Percentiles rank a stretch among this genome's conserved stretches.
These are phyloP conservation scores for Gracilariopsis chorda DNA, from an alignment of 23 red algal species.

Conservation along the genomic window DNA sequence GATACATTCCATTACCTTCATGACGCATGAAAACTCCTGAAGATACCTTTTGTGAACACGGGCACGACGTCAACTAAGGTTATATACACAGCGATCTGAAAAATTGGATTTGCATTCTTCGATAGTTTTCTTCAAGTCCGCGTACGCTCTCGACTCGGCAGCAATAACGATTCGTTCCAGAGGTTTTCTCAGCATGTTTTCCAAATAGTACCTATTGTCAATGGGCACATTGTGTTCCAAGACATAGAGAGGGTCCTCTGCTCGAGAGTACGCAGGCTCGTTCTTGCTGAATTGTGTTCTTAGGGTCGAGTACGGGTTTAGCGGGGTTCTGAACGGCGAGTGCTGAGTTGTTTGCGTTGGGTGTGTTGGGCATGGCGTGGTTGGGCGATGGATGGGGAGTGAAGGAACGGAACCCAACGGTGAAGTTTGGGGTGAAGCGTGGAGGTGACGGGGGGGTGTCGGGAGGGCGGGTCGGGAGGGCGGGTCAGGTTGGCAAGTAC, in stretches of 20 bases:
- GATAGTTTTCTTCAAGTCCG: no score
- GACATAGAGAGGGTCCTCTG: slow-evolving; percentile 95
- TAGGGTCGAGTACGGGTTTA: background rate
- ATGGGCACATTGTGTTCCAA: slow-evolving; percentile 91
- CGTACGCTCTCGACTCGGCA: no score
- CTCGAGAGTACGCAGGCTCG: slow-evolving; percentile 84
- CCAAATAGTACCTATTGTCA: slow-evolving; percentile 93
- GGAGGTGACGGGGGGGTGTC: no score
- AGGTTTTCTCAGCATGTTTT: slow-evolving; percentile 99
- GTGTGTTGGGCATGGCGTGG: background rate
- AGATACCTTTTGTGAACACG: no score
- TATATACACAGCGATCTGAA: no score
- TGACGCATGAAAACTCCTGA: no score
- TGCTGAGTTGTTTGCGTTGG: background rate
- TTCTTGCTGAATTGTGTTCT: background rate
- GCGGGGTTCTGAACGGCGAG: background rate
- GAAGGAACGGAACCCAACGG: background rate
- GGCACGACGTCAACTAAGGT: no score
- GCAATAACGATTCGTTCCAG: slow-evolving; percentile 90
- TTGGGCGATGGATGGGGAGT: background rate
- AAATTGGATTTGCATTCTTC: no score
- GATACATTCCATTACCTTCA: no score
- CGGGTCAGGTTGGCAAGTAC: no score
- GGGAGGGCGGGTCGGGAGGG: no score
- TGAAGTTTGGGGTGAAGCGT: background rate